Evolutionary conservation across 371 early-diverging fungal species (phyloP).

Genomic region (Thermomucor indicae-seudaticae): DNA sequence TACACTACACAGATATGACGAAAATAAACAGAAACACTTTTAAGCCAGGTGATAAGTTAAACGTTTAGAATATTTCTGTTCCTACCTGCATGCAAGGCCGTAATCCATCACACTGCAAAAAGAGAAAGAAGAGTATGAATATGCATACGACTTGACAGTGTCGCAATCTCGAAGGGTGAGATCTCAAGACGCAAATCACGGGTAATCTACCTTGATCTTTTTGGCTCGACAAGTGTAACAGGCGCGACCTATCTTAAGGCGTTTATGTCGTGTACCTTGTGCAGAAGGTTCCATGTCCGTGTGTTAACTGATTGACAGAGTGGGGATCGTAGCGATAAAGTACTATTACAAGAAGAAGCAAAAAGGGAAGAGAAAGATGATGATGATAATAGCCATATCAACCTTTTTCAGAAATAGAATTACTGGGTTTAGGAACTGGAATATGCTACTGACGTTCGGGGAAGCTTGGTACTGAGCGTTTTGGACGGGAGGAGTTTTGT

Average conservation of each 20-base stretch:
- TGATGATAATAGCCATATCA: too few relatives aligned
- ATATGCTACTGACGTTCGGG: too few relatives aligned
- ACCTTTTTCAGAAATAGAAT: too few relatives aligned
- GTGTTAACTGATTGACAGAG: not conserved
- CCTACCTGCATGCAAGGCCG: constrained; percentile 55
- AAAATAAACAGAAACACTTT: not conserved
- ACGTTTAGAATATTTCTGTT: too few relatives aligned
- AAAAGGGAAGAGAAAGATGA: not conserved
- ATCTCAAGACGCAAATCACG: not conserved
- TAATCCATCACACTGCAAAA: constrained; percentile 43
- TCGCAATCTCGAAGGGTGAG: not conserved
- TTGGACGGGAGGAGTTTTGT: too few relatives aligned
- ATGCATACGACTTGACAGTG: not conserved
- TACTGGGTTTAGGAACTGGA: too few relatives aligned
- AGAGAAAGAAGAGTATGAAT: not conserved
- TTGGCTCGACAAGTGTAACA: constrained; percentile 46
- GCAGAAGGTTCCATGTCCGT: not conserved
- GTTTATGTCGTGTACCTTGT: constrained; percentile 15
- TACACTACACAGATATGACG: constrained; percentile 6
- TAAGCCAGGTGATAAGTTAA: too few relatives aligned
- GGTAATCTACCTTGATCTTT: constrained; percentile 48
- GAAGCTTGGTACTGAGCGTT: too few relatives aligned
- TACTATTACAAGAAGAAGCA: not conserved
- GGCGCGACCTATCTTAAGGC: constrained; percentile 41
- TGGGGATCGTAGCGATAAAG: not conserved